Base-by-base conservation (phyloP, 164 flowering plant species). In the Chimonanthus salicifolius region DNA sequence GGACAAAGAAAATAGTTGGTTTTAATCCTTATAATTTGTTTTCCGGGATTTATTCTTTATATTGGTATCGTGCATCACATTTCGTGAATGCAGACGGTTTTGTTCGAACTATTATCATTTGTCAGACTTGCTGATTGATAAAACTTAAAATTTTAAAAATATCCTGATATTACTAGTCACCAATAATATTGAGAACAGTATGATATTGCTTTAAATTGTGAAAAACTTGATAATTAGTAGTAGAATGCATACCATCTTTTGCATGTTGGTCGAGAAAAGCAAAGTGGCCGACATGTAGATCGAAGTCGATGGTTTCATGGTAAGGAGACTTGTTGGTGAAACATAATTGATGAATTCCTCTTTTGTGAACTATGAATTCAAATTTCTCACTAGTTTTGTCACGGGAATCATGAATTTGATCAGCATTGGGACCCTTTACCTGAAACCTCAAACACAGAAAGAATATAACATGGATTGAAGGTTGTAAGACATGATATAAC, bases 361-460 rank as follows among this genome's bases (percentile, higher is more conserved):
- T 88, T 46, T 80, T 78, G 70, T 80, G 85, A 78, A 84, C 94
- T 69, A 83, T 82, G 76, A 95, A 95, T 73, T 93, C 97, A 70
- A 84, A 84, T 80, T 88, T 92, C 74, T 89, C 94, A 80, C 91
- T 95, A 21, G 81, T 82, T 74, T 83, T 79, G 84, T 88, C 95
- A 74, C 91, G 94, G 58, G 83, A 78, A 76, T 94, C 97, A 6
- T 89, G 90, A 74, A 95, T 68, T 71, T 94, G 98, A 5, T 95
- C 94, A 4, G 92, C 94, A 71, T 81, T 51, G 58, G 99, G 98
- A 75, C 98, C 98, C 75, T 88, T 89, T 46, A 95, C 89, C 99
- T 95, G 86, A 73, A 11, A 77, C 13, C 21, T 18, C 47, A 15
- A 51, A 54, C 11, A 51, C 18, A 49, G 58, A 9, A 16, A 4